Evolutionary conservation across 352 stramenopile genomes (phyloP).

Genomic region (Pythium aphanidermatum): DNA sequence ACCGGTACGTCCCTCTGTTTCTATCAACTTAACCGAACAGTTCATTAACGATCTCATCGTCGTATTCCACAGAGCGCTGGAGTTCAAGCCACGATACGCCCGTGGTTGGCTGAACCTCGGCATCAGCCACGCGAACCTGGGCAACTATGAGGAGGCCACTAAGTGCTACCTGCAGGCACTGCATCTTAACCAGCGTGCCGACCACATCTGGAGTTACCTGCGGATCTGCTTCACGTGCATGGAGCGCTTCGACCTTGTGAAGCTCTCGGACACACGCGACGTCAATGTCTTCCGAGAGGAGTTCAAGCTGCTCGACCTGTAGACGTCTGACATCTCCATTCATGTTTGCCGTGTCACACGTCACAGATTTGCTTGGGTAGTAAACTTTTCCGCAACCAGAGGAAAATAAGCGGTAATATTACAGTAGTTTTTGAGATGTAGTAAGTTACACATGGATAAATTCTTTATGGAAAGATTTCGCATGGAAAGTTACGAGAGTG

Average conservation of each 20-base stretch:
- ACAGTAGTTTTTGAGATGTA: too few species aligned
- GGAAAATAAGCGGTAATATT: constrained; percentile 2
- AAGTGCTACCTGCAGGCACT: constrained; percentile 97
- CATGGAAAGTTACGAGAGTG: too few species aligned
- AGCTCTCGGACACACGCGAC: constrained; percentile 85
- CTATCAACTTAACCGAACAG: background rate
- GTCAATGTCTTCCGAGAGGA: constrained; percentile 72
- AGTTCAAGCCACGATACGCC: constrained; percentile 96
- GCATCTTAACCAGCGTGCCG: constrained; percentile 92
- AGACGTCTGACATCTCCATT: constrained; percentile 9
- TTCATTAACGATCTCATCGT: constrained; percentile 11
- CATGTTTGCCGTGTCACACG: constrained; percentile 1
- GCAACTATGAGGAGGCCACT: constrained; percentile 93
- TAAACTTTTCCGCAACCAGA: background rate
- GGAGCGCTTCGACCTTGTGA: constrained; percentile 96
- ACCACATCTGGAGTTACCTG: constrained; percentile 98
- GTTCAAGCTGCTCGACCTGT: constrained; percentile 82
- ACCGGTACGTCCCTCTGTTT: constrained; percentile 38
- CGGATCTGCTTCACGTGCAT: constrained; percentile 96
- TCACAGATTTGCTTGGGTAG: constrained; percentile 1
- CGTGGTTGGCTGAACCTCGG: constrained; percentile 97
- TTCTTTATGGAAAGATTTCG: constrained; percentile 6
- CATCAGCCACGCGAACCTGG: constrained; percentile 96
- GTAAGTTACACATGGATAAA: too few species aligned
- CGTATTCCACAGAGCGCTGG: constrained; percentile 64